phyloP scores from a whole-genome alignment of 2,329 filamentous ascomycete species.

The Leptographium wingfieldii region DNA sequence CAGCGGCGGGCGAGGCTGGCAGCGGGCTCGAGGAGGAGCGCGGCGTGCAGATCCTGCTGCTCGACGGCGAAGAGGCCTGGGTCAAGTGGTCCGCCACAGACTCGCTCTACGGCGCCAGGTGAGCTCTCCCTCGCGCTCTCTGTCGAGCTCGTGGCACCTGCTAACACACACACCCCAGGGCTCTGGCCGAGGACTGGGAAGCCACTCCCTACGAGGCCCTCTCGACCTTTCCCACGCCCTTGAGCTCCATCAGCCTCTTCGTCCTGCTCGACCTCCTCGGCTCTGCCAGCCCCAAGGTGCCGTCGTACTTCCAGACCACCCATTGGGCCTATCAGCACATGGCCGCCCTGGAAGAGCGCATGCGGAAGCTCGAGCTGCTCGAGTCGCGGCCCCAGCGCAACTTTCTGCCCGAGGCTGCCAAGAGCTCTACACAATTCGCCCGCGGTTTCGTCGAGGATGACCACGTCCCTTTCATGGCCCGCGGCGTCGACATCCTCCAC shows the following conservation, averaged over 20 bases:
- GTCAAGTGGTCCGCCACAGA: constrained; percentile 65
- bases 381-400: constrained; percentile 26
- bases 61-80: constrained; percentile 95
- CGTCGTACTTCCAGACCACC: constrained; percentile 65
- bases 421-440: constrained; percentile 34
- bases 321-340: constrained; percentile 71
- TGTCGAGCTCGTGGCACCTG: not conserved
- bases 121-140: constrained; percentile 14
- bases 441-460: constrained; percentile 61
- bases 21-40: constrained; percentile 56
- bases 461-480: constrained; percentile 77
- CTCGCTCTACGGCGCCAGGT: constrained; percentile 80
- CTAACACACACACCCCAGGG: constrained; percentile 21
- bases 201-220: constrained; percentile 51
- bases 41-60: constrained; percentile 76
- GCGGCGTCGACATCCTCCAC: constrained; percentile 81
- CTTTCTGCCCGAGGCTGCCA: constrained; percentile 56
- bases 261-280: constrained; percentile 48
- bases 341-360: constrained; percentile 49
- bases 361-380: constrained; percentile 44
- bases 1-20: constrained; percentile 40
- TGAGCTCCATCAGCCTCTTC: constrained; percentile 66
- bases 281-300: constrained; percentile 45
- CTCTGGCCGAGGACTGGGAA: constrained; percentile 77
- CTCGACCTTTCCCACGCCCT: constrained; percentile 61